Percentiles rank a stretch among this genome's conserved stretches.
Conservation (phyloP, 2,329 filamentous ascomycete species). For the Diatrype stigma region DNA sequence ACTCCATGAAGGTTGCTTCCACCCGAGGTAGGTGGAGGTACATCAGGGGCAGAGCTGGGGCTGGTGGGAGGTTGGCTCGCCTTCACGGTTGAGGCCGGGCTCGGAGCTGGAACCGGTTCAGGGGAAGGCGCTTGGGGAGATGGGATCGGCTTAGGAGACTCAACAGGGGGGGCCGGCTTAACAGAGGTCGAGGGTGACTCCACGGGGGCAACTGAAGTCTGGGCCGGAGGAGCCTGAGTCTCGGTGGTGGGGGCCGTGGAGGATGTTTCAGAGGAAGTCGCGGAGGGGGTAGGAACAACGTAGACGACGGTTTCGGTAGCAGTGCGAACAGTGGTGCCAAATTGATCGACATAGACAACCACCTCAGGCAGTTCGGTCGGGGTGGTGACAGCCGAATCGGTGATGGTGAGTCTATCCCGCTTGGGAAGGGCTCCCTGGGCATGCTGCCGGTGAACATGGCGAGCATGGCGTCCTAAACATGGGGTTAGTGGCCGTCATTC, state of each 20-base stretch:
- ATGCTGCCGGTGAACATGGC: constrained; percentile 28
- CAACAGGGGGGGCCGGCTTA: constrained; percentile 8
- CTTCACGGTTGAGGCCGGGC: constrained; percentile 3
- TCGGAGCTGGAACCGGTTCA: not conserved
- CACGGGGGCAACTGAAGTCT: constrained; percentile 7
- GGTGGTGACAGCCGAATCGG: constrained; percentile 31
- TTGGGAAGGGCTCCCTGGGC: constrained; percentile 14
- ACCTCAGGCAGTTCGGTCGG: constrained; percentile 42
- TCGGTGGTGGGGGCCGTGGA: constrained; percentile 5
- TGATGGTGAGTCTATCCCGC: constrained; percentile 29
- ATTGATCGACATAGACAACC: constrained; percentile 57
- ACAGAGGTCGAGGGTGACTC: constrained; percentile 7
- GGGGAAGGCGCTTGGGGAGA: not conserved
- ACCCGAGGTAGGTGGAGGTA: constrained; percentile 11
- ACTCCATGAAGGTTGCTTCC: constrained; percentile 33
- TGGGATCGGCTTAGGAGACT: not conserved
- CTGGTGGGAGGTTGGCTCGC: constrained; percentile 6
- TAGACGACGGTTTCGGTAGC: constrained; percentile 33
- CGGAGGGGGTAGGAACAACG: constrained; percentile 13
- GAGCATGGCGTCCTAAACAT: constrained; percentile 26
- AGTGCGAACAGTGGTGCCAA: constrained; percentile 48
- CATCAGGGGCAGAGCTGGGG: constrained; percentile 5
- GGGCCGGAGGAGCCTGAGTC: constrained; percentile 5
- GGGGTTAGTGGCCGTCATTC: constrained; percentile 5
- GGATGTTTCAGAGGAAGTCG: constrained; percentile 4